A percentile compares a stretch with the other conserved stretches of the same genome.
phyloP scores from a whole-genome alignment of 2,329 filamentous ascomycete genomes.

The Aspergillus ustus region DNA sequence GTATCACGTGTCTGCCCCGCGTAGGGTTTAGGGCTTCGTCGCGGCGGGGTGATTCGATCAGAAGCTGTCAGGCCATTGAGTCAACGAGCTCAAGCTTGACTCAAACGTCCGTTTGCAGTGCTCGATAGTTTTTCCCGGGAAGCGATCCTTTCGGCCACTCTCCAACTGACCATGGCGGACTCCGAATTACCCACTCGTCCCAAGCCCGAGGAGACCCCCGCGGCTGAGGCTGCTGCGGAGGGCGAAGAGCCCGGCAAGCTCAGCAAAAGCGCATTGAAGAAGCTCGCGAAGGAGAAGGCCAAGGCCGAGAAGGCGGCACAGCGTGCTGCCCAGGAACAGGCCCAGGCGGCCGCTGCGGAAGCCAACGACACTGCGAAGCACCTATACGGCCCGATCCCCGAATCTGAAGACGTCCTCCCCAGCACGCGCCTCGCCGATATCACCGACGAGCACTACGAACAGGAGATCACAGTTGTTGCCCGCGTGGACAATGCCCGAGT shows the following conservation, averaged over 20 bases:
- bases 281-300: slow-evolving; percentile 87
- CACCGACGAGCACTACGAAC: slow-evolving; percentile 67
- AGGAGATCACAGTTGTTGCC: slow-evolving; percentile 75
- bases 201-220: slow-evolving; percentile 43
- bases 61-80: slow-evolving; percentile 13
- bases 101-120: neutral
- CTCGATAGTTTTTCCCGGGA: neutral
- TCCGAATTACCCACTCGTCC: slow-evolving; percentile 45
- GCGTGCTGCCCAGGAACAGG: slow-evolving; percentile 75
- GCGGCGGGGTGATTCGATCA: slow-evolving; percentile 39
- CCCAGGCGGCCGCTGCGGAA: slow-evolving; percentile 67
- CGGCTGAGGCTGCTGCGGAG: slow-evolving; percentile 37
- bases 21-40: slow-evolving; percentile 40
- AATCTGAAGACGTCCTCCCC: slow-evolving; percentile 61
- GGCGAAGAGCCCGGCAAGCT: slow-evolving; percentile 39
- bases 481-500: slow-evolving; percentile 86
- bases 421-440: slow-evolving; percentile 62
- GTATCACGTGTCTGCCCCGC: slow-evolving; percentile 30
- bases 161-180: slow-evolving; percentile 39
- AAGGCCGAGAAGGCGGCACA: slow-evolving; percentile 77
- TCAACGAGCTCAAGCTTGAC: slow-evolving; percentile 15
- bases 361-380: slow-evolving; percentile 66
- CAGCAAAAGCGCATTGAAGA: slow-evolving; percentile 83
- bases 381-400: slow-evolving; percentile 76
- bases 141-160: slow-evolving; percentile 1